A percentile compares a stretch with the other conserved stretches of the same genome.
phyloP scores from a whole-genome alignment of 306 rosid genomes.

The Glycyrrhiza uralensis region DNA sequence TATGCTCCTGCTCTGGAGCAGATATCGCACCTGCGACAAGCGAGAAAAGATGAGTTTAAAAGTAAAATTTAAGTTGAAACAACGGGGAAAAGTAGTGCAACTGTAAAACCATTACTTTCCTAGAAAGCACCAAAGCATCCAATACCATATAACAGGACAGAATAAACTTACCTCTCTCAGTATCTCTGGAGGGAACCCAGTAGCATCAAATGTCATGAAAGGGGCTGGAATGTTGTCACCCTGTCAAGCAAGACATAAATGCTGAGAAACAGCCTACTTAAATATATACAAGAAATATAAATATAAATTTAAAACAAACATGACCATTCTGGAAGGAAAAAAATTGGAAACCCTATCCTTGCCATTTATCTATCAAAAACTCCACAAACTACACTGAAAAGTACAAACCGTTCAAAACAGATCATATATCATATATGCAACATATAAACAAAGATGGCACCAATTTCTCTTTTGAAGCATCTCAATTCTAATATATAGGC shows the following conservation, averaged over 20 bases:
- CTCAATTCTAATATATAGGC: background rate
- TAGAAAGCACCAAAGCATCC: slow-evolving; percentile 23
- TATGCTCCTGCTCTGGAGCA: slow-evolving; percentile 99
- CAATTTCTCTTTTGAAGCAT: background rate
- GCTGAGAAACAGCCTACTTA: slow-evolving; percentile 12
- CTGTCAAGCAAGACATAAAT: slow-evolving; percentile 46
- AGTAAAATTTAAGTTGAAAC: slow-evolving; percentile 33
- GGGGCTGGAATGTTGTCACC: slow-evolving; percentile 98
- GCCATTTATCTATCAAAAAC: background rate
- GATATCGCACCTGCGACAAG: slow-evolving; percentile 99
- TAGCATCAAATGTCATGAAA: slow-evolving; percentile 80
- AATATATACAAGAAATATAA: background rate
- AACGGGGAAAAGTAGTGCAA: slow-evolving; percentile 30
- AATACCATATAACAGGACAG: slow-evolving; percentile 12
- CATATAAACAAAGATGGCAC: background rate
- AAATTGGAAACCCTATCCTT: background rate
- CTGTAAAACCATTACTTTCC: slow-evolving; percentile 36
- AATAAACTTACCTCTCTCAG: slow-evolving; percentile 82
- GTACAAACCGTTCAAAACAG: background rate
- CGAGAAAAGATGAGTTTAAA: slow-evolving; percentile 78
- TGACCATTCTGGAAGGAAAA: background rate
- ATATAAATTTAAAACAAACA: background rate
- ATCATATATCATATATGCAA: background rate
- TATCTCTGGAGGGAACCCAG: slow-evolving; percentile 94
- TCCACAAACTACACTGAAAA: background rate